A percentile compares a stretch with the other conserved stretches of the same genome.
Evolutionary conservation across 2,329 filamentous ascomycete species (phyloP).

Genomic region (Cucurbitaria berberidis): DNA sequence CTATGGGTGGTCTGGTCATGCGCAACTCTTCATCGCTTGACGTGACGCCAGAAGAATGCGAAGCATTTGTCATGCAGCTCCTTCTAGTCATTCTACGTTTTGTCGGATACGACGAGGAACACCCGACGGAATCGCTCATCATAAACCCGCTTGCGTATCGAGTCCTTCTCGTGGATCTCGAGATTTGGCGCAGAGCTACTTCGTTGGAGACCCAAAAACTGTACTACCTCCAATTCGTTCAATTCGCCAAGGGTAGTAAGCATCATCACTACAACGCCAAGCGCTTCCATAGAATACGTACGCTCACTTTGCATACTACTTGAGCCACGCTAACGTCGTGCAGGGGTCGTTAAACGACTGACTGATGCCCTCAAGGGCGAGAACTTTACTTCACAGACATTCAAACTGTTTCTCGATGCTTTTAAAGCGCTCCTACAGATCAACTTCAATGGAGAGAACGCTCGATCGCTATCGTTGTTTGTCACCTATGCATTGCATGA

Average conservation of each 20-base stretch:
- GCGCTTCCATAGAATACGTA: slow-evolving; percentile 87
- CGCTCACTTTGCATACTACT: slow-evolving; percentile 46
- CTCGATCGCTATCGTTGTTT: slow-evolving; percentile 86
- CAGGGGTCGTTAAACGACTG: slow-evolving; percentile 87
- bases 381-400: slow-evolving; percentile 71
- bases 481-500: slow-evolving; percentile 90
- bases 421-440: slow-evolving; percentile 81
- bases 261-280: slow-evolving; percentile 91
- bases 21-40: slow-evolving; percentile 52
- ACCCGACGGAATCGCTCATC: slow-evolving; percentile 86
- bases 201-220: slow-evolving; percentile 78
- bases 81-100: slow-evolving; percentile 82
- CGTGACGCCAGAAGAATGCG: slow-evolving; percentile 52
- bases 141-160: slow-evolving; percentile 95
- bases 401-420: slow-evolving; percentile 77
- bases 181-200: slow-evolving; percentile 82
- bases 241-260: slow-evolving; percentile 88
- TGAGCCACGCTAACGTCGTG: slow-evolving; percentile 24
- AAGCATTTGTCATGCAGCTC: slow-evolving; percentile 63
- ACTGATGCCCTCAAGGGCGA: slow-evolving; percentile 91
- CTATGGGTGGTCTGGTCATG: slow-evolving; percentile 54
- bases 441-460: slow-evolving; percentile 81
- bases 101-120: slow-evolving; percentile 82
- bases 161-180: slow-evolving; percentile 87
- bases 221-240: slow-evolving; percentile 91